A percentile compares a stretch with the other conserved stretches of the same genome.
phyloP scores from a whole-genome alignment of 805 yeast genomes.

The Metschnikowia rubicola region DNA sequence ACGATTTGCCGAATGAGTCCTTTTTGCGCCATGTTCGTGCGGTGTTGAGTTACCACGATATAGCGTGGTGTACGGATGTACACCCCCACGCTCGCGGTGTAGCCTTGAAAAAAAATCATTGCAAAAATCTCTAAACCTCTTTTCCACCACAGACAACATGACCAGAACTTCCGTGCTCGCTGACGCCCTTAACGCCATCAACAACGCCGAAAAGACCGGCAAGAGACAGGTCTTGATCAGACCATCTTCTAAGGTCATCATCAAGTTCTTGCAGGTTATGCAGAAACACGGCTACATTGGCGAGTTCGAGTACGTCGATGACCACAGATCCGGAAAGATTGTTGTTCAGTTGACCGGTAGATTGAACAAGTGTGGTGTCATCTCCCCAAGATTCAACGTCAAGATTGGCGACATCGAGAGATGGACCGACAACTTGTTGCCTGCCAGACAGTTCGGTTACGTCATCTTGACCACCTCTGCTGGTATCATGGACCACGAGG shows the following conservation, averaged over 20 bases:
- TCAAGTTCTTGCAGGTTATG: constrained; percentile 31
- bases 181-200: constrained; percentile 35
- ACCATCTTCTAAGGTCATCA: constrained; percentile 35
- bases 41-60: background rate
- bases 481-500: constrained; percentile 99
- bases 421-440: constrained; percentile 97
- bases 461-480: constrained; percentile 98
- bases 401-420: constrained; percentile 93
- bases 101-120: constrained; percentile 5
- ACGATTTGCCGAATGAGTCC: too few relatives aligned
- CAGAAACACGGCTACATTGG: constrained; percentile 37
- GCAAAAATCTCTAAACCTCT: background rate
- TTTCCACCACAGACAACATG: constrained; percentile 16
- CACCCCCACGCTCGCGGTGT: background rate
- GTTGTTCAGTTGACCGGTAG: constrained; percentile 35
- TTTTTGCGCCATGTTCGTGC: constrained; percentile 1
- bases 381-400: constrained; percentile 98
- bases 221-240: constrained; percentile 36
- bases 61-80: constrained; percentile 11
- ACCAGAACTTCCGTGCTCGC: constrained; percentile 37
- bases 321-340: constrained; percentile 38
- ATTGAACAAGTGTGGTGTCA: constrained; percentile 88
- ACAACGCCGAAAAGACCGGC: constrained; percentile 38
- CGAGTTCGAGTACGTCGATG: constrained; percentile 35
- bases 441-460: constrained; percentile 99